A percentile compares a stretch with the other conserved stretches of the same genome.
These are phyloP conservation scores for Solanum pennellii DNA, from an alignment of 257 asterid species.

Conservation along the genomic window DNA sequence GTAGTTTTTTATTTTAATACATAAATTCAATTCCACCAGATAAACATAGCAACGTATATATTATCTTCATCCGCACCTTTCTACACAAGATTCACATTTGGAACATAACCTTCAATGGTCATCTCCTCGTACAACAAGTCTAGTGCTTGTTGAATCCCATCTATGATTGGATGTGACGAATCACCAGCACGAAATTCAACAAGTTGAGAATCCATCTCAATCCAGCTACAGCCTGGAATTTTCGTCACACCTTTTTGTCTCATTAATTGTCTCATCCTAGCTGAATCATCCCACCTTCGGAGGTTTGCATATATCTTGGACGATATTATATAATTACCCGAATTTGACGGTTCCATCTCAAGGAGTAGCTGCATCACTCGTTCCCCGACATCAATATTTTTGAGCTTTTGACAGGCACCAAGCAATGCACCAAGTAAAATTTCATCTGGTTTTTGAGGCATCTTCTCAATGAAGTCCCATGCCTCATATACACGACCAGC, in stretches of 20 bases:
- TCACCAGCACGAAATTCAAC: constrained; percentile 75
- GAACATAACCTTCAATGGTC: constrained; percentile 13
- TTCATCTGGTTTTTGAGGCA: constrained; percentile 83
- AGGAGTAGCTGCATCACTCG: constrained; percentile 52
- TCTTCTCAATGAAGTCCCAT: constrained; percentile 73
- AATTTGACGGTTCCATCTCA: constrained; percentile 73
- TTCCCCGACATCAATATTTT: constrained; percentile 60
- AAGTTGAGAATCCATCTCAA: constrained; percentile 58
- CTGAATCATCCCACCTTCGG: constrained; percentile 75
- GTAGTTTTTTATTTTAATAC: neutral
- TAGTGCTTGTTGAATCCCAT: constrained; percentile 33
- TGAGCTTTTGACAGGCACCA: constrained; percentile 69
- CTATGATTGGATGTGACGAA: constrained; percentile 22
- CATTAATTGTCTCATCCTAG: constrained; percentile 66
- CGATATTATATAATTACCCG: constrained; percentile 69
- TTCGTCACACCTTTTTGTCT: constrained; percentile 62
- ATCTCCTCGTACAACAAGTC: constrained; percentile 50
- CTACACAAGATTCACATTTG: constrained; percentile 11
- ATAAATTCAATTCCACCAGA: neutral
- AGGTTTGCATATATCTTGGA: constrained; percentile 63
- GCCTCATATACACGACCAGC: constrained; percentile 79
- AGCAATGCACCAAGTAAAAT: constrained; percentile 65
- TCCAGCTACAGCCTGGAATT: constrained; percentile 93
- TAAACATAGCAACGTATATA: neutral
- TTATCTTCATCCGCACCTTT: neutral